These are phyloP conservation scores for Phaeosphaeriaceae sp. DNA, from an alignment of 2,329 filamentous ascomycete species.

Conservation along the genomic window DNA sequence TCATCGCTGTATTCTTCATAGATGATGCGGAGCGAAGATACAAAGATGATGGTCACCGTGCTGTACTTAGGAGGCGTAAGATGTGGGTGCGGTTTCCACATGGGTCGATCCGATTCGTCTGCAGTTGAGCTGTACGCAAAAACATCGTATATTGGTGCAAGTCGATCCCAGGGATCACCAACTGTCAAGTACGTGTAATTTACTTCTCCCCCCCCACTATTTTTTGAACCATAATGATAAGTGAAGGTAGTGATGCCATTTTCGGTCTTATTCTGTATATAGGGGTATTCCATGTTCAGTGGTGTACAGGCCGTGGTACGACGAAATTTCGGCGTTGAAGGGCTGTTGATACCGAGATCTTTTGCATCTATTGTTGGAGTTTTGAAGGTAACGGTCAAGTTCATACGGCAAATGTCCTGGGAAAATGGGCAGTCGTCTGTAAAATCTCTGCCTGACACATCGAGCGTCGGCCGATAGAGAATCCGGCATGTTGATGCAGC, in stretches of 20 bases:
- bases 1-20: constrained; percentile 3
- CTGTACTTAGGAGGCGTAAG: neutral
- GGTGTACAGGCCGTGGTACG: constrained; percentile 2
- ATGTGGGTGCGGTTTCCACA: constrained; percentile 2
- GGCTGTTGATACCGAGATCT: constrained; percentile 6
- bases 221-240: constrained; percentile 6
- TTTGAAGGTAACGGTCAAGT: constrained; percentile 5
- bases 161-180: constrained; percentile 2
- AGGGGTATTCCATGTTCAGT: constrained; percentile 7
- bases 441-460: neutral
- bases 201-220: neutral
- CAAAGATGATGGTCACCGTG: neutral
- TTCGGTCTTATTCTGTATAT: constrained; percentile 2
- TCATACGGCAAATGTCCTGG: neutral
- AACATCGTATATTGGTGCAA: constrained; percentile 7
- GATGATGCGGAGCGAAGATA: constrained; percentile 1
- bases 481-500: neutral
- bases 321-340: neutral
- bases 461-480: neutral
- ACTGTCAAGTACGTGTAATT: constrained; percentile 7
- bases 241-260: constrained; percentile 7
- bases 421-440: constrained; percentile 2
- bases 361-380: constrained; percentile 1
- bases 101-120: neutral
- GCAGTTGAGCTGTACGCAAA: constrained; percentile 3